phyloP scores from a whole-genome alignment of 1,284 basidiomycete species.

The Ganoderma multipileum region DNA sequence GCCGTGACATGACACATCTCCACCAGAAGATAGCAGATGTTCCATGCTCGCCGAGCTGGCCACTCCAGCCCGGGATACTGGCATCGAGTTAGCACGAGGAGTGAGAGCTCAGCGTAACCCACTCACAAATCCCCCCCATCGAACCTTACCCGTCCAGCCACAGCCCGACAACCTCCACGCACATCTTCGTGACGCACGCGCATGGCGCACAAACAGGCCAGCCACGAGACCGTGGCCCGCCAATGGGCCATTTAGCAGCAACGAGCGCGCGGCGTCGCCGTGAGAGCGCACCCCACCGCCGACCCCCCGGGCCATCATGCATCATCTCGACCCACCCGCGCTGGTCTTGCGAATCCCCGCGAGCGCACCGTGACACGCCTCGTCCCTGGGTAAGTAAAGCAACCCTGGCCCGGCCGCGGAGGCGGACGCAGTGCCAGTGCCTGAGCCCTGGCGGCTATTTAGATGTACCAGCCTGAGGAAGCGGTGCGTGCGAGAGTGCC shows the following conservation, averaged over 20 bases:
- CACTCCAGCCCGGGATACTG: too few relatives aligned
- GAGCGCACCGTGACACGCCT: not conserved
- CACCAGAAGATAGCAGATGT: not conserved
- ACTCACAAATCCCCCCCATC: not conserved
- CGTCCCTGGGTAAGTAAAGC: too few relatives aligned
- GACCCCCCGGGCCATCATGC: not conserved
- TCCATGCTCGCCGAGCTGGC: not conserved
- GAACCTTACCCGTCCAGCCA: not conserved
- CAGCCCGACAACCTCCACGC: not conserved
- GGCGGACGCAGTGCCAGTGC: not conserved
- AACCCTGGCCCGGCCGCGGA: not conserved
- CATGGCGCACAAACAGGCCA: not conserved
- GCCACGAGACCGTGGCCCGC: not conserved
- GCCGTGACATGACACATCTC: not conserved
- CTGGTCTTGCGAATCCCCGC: not conserved
- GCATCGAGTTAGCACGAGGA: not conserved
- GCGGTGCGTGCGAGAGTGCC: not conserved
- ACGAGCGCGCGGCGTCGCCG: not conserved
- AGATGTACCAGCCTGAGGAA: not conserved
- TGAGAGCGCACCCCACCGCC: slow-evolving; percentile 1
- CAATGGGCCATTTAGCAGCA: not conserved
- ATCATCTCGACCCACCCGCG: not conserved
- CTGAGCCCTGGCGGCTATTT: not conserved
- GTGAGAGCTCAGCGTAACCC: not conserved
- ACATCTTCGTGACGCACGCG: not conserved